Conservation (phyloP, 1,139 yeast genomes). For the Fermentozyma sake region DNA sequence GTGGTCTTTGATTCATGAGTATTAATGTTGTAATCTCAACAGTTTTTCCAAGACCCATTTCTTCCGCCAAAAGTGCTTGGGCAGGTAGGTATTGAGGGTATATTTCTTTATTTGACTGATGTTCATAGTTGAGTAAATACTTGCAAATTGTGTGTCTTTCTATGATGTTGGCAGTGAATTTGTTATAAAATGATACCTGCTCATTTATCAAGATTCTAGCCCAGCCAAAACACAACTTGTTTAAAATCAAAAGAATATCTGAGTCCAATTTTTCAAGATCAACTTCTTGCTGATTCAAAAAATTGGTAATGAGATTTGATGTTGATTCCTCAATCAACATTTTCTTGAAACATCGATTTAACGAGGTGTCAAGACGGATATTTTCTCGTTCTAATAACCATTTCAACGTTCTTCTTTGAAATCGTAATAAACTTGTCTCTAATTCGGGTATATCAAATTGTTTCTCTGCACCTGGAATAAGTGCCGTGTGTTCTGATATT, state of each 20-base stretch:
- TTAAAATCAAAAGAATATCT: conserved; percentile 20
- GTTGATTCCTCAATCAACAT: conserved; percentile 14
- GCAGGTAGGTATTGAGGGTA: conserved; percentile 36
- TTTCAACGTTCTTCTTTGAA: conserved; percentile 58
- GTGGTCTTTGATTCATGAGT: conserved; percentile 52
- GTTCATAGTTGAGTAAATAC: conserved; percentile 20
- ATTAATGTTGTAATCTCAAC: conserved; percentile 72
- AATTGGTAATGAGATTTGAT: conserved; percentile 5
- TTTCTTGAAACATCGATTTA: conserved; percentile 17
- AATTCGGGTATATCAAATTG: conserved; percentile 43
- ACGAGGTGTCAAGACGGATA: conserved; percentile 29
- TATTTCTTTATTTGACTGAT: conserved; percentile 8
- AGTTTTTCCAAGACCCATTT: conserved; percentile 96
- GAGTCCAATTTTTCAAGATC: conserved; percentile 9
- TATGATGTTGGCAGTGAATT: conserved; percentile 44
- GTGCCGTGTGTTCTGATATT: conserved; percentile 28
- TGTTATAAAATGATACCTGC: conserved; percentile 41
- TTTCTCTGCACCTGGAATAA: conserved; percentile 15
- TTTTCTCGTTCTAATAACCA: conserved; percentile 67
- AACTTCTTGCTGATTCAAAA: conserved; percentile 4
- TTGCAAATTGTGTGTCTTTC: conserved; percentile 24
- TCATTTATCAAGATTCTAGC: conserved; percentile 17
- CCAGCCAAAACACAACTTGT: conserved; percentile 53
- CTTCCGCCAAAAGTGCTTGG: conserved; percentile 77
- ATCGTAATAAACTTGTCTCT: conserved; percentile 46